These are phyloP conservation scores for Micromonas pusilla DNA, from an alignment of 139 green algal genomes.

Conservation along the genomic window DNA sequence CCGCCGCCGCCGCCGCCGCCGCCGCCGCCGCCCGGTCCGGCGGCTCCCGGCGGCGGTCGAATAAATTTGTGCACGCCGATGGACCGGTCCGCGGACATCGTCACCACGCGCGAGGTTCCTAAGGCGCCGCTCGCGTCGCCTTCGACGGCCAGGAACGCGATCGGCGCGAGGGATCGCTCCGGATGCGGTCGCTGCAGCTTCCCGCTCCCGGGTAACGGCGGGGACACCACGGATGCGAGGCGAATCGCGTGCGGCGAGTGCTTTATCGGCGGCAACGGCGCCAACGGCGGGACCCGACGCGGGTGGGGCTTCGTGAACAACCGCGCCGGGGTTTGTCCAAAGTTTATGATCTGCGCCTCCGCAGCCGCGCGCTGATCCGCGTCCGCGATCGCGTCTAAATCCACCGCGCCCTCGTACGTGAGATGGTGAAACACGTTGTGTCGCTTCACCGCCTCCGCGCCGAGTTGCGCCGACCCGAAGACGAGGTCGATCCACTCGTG, in stretches of 20 bases:
- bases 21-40: no score
- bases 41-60: no score
- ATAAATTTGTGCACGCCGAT: no score
- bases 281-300: neutral
- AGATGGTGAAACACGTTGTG: conserved; percentile 53
- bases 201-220: conserved; percentile 6
- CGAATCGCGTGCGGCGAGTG: neutral
- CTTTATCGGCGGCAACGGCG: conserved; percentile 5
- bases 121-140: neutral
- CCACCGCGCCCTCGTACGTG: conserved; percentile 50
- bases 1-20: no score
- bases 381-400: conserved; percentile 43
- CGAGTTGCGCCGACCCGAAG: conserved; percentile 50
- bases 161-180: neutral
- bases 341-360: conserved; percentile 46
- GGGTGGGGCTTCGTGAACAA: conserved; percentile 40
- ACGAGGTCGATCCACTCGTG: conserved; percentile 63
- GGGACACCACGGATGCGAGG: neutral
- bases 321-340: conserved; percentile 46
- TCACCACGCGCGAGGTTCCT: neutral
- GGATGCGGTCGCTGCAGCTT: neutral
- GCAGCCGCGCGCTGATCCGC: conserved; percentile 24
- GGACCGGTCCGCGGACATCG: no score
- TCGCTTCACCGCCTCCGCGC: conserved; percentile 36
- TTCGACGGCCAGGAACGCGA: neutral